Percentiles rank a stretch among this genome's conserved stretches.
Evolutionary conservation across 2,329 filamentous ascomycete genomes (phyloP).

Genomic region (Zopfia rhizophila): DNA sequence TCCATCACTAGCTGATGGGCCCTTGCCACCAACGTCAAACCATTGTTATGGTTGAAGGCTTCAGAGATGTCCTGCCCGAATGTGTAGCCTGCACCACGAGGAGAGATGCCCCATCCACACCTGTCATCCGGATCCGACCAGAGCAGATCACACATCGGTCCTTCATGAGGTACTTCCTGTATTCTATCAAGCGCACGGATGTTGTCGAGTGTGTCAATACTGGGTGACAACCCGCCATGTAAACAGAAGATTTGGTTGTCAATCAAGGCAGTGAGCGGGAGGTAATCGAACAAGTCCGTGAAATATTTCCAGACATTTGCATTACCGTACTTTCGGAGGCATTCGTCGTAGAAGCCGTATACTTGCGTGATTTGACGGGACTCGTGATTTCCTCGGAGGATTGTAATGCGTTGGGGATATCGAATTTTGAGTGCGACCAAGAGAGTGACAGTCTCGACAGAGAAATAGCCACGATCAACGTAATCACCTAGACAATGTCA

Average conservation of each 20-base stretch:
- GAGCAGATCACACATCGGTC: conserved; percentile 79
- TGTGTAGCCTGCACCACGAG: conserved; percentile 92
- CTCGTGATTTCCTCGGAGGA: conserved; percentile 91
- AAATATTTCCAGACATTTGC: conserved; percentile 83
- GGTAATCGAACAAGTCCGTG: conserved; percentile 81
- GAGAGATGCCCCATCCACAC: conserved; percentile 95
- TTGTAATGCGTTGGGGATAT: conserved; percentile 97
- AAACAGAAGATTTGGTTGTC: conserved; percentile 79
- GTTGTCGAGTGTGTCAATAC: conserved; percentile 79
- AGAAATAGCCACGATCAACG: conserved; percentile 98
- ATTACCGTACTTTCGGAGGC: conserved; percentile 80
- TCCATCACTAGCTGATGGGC: conserved; percentile 99
- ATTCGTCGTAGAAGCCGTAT: conserved; percentile 83
- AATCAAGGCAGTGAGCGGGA: conserved; percentile 77
- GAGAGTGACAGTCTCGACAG: conserved; percentile 96
- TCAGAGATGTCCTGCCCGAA: conserved; percentile 98
- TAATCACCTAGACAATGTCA: conserved; percentile 79
- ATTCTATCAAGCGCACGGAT: conserved; percentile 62
- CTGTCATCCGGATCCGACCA: conserved; percentile 95
- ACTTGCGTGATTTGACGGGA: conserved; percentile 82
- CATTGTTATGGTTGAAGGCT: conserved; percentile 99
- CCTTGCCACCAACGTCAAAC: conserved; percentile 91
- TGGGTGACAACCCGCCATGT: conserved; percentile 76
- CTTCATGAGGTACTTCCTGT: conserved; percentile 81
- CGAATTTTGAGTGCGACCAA: conserved; percentile 97